A percentile compares a stretch with the other conserved stretches of the same genome.
Evolutionary conservation across 1,139 yeast species (phyloP).

Genomic region (Candida tunisiensis): DNA sequence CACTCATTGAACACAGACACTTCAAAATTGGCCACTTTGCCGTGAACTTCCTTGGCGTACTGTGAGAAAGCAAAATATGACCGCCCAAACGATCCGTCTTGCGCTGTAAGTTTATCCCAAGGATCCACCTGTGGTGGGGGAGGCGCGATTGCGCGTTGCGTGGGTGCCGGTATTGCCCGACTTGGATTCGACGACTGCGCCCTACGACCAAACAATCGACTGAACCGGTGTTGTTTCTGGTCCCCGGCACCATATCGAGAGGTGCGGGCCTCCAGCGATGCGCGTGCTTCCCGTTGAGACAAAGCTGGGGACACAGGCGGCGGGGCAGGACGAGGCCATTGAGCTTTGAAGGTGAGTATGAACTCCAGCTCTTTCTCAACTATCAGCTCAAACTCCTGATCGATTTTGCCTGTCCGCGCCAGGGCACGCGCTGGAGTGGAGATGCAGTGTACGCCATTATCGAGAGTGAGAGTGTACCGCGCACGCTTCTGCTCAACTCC

Average conservation of each 20-base stretch:
- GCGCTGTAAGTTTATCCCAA: conserved; percentile 28
- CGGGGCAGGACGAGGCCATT: conserved; percentile 4
- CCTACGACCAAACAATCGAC: not conserved
- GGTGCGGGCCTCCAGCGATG: no score
- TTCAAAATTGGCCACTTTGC: conserved; percentile 33
- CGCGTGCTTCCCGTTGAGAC: not conserved
- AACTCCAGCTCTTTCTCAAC: conserved; percentile 42
- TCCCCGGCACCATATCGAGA: no score
- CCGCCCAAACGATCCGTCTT: conserved; percentile 81
- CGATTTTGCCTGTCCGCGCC: conserved; percentile 24
- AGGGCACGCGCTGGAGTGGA: conserved; percentile 49
- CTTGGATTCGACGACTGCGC: not conserved
- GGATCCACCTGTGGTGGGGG: not conserved
- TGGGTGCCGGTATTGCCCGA: not conserved
- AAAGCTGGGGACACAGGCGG: conserved; percentile 1
- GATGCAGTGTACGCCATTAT: conserved; percentile 78
- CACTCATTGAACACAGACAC: conserved; percentile 67
- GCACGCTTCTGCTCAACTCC: conserved; percentile 26
- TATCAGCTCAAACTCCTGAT: conserved; percentile 71
- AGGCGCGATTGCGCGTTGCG: not conserved
- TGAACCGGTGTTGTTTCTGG: not conserved
- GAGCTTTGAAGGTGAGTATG: conserved; percentile 47
- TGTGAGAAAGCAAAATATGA: conserved; percentile 49
- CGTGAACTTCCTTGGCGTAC: conserved; percentile 37
- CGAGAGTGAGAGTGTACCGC: conserved; percentile 51